A percentile compares a stretch with the other conserved stretches of the same genome.
Conservation (phyloP, 2,329 filamentous ascomycete species). For the Xylariaceae sp. region DNA sequence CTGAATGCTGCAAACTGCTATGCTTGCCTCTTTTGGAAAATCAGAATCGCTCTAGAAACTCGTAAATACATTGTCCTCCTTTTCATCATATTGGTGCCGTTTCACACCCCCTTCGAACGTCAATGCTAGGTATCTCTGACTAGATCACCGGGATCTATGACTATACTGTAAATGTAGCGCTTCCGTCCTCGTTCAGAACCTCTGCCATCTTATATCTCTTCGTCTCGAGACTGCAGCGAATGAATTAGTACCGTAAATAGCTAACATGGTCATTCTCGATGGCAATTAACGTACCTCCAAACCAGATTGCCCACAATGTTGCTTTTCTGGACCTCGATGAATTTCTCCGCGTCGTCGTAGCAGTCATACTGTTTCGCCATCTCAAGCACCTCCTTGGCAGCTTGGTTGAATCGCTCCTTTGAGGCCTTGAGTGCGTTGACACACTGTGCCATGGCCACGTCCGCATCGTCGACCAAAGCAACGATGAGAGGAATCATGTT, state of each 20-base stretch:
- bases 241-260: neutral
- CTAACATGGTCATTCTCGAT: neutral
- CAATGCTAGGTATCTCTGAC: too few relatives aligned
- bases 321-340: neutral
- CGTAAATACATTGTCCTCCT: too few relatives aligned
- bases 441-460: neutral
- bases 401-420: conserved; percentile 9
- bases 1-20: too few relatives aligned
- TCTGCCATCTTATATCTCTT: neutral
- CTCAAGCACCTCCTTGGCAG: neutral
- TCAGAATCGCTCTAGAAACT: too few relatives aligned
- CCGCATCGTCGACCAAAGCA: conserved; percentile 1
- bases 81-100: too few relatives aligned
- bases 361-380: neutral
- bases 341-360: neutral
- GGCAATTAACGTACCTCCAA: neutral
- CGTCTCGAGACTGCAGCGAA: neutral
- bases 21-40: too few relatives aligned
- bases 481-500: conserved; percentile 10
- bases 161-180: neutral
- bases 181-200: neutral
- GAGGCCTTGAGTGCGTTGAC: neutral
- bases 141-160: too few relatives aligned
- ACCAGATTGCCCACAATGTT: neutral
- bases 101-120: too few relatives aligned